A percentile compares a stretch with the other conserved stretches of the same genome.
Conservation (phyloP, 2,329 filamentous ascomycete species). For the Aspergillus sp. region DNA sequence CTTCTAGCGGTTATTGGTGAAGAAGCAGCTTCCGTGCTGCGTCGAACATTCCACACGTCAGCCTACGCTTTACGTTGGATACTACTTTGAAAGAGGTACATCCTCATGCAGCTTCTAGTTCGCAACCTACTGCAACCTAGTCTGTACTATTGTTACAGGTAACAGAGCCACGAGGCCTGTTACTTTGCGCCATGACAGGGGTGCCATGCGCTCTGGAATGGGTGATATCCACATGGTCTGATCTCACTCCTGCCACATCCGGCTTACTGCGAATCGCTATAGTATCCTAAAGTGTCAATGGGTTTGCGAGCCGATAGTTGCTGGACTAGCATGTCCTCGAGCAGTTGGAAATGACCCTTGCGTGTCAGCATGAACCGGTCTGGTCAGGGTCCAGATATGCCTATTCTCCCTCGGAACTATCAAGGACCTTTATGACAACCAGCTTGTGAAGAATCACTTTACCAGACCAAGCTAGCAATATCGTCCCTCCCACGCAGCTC, state of each 20-base stretch:
- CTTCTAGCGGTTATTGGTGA: neutral
- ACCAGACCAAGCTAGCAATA: neutral
- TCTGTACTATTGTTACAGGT: neutral
- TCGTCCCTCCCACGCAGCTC: neutral
- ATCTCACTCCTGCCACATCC: neutral
- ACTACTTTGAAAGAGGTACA: slow-evolving; percentile 8
- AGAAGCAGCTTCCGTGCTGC: neutral
- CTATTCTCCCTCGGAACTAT: neutral
- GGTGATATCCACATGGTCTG: slow-evolving; percentile 13
- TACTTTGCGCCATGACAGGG: slow-evolving; percentile 3
- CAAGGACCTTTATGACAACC: neutral
- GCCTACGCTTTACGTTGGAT: slow-evolving; percentile 7
- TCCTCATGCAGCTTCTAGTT: slow-evolving; percentile 1
- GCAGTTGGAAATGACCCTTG: neutral
- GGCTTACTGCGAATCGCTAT: neutral
- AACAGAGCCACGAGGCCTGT: slow-evolving; percentile 4
- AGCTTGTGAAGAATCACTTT: neutral
- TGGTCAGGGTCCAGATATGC: neutral
- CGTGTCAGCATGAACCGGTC: too few relatives aligned
- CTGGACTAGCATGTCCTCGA: neutral
- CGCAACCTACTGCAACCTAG: slow-evolving; percentile 6
- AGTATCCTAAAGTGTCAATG: neutral
- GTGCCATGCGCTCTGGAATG: slow-evolving; percentile 12
- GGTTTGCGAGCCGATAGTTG: neutral
- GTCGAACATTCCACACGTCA: slow-evolving; percentile 6